Percentiles rank a stretch among this genome's conserved stretches.
These are phyloP conservation scores for Adiantum capillusveneris DNA, from an alignment of 75 land plant species.

Conservation along the genomic window DNA sequence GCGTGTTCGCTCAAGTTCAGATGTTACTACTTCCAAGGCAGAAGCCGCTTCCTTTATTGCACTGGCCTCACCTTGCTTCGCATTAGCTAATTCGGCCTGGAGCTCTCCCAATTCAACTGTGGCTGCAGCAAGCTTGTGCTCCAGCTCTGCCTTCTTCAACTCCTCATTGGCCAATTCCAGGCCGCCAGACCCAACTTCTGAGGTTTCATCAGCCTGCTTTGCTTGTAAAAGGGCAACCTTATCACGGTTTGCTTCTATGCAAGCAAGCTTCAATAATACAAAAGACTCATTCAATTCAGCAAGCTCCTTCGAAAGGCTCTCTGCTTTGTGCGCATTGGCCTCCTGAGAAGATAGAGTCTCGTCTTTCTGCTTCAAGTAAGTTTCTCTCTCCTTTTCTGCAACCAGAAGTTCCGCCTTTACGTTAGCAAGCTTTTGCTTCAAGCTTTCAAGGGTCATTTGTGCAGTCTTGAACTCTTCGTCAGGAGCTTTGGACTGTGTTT, in stretches of 20 bases:
- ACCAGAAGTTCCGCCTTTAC: constrained; percentile 40
- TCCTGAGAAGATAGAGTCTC: constrained; percentile 31
- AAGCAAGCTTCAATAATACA: constrained; percentile 42
- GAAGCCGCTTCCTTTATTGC: constrained; percentile 4
- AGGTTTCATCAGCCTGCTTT: constrained; percentile 30
- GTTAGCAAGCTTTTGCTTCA: constrained; percentile 47
- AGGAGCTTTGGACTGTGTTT: constrained; percentile 33
- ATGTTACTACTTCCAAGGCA: not conserved
- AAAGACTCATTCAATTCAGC: constrained; percentile 37
- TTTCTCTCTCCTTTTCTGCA: constrained; percentile 35
- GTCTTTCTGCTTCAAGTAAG: constrained; percentile 27
- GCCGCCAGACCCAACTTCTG: constrained; percentile 23
- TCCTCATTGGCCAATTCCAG: constrained; percentile 6
- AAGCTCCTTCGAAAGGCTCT: constrained; percentile 46
- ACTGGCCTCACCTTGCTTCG: constrained; percentile 16
- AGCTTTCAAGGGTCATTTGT: constrained; percentile 29
- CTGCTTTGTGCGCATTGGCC: constrained; percentile 23
- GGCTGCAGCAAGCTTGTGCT: constrained; percentile 35
- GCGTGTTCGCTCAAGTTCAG: constrained; percentile 5
- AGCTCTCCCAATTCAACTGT: constrained; percentile 31
- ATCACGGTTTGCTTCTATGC: constrained; percentile 42
- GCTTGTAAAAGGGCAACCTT: constrained; percentile 33
- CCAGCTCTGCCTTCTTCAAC: constrained; percentile 17
- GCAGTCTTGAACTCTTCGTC: constrained; percentile 28
- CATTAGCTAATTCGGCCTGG: constrained; percentile 27